Evolutionary conservation across 140 eudicot species (phyloP), one percentile per base, ranked within the genome.

Genomic region (Oenanthe javanica): DNA sequence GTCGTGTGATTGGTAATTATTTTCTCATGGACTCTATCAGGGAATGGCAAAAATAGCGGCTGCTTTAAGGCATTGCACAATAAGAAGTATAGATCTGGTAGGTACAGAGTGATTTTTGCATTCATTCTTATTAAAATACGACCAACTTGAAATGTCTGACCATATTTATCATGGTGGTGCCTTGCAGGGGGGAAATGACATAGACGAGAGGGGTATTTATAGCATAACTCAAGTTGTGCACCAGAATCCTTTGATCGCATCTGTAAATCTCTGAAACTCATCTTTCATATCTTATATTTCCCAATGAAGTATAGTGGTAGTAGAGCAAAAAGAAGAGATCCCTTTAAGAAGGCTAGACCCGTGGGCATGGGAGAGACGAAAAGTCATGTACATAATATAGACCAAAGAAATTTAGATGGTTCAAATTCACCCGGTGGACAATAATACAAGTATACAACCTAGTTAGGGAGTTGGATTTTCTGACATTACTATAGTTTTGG

Each of bases 31-130:
- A 78, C 48, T 88, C 54, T 72, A 31, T 55, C 82, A 94, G 98
- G 98, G 98, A 72, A 96, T 96, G 59, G 93, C 84, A 83, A 89
- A 84, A 82, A 92, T 94, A 80, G 98, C 97, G 2, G 93, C 88
- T 80, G 98, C 98, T 82, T 83, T 94, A 82, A 92, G 87, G 85
- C 86, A 94, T 55, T 91, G 96, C 25, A 83, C 96, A 9, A 84
- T 94, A 72, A 86, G 91, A 76, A 85, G 84, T 79, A 84, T 94
- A 84, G 97, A 94, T 71, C 88, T 94, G 87, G 98, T 92, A 78
- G 81, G 97, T n/a, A 79, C 36, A 78, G 46, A 43, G 52, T 76
- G 3, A 18, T 48, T 5, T 14, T 69, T 36, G 42, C 40, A 43
- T 21, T 25, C 43, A 42, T 75, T 61, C 71, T 45, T 70, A 19